Conservation (phyloP, 345 rosid genomes). For the Barbarea vulgaris region DNA sequence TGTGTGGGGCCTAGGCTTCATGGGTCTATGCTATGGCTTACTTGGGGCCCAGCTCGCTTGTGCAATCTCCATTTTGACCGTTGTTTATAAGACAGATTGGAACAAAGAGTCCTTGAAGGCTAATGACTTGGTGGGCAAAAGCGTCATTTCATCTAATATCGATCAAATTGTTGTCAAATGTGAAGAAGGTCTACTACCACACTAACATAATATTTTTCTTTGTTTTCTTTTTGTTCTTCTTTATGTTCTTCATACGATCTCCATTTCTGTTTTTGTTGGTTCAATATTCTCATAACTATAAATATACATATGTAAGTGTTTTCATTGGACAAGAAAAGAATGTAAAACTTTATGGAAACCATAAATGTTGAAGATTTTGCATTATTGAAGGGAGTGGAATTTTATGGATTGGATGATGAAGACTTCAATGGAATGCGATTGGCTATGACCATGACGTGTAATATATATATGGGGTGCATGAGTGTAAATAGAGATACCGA, state of each 20-base stretch:
- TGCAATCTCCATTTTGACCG: constrained; percentile 61
- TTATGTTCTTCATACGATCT: constrained; percentile 15
- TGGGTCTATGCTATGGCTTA: constrained; percentile 90
- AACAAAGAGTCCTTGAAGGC: constrained; percentile 72
- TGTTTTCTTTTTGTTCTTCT: no score
- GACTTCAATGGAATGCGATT: constrained; percentile 29
- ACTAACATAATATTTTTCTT: constrained; percentile 13
- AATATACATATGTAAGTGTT: constrained; percentile 12
- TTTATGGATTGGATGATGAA: constrained; percentile 19
- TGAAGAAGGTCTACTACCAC: constrained; percentile 44
- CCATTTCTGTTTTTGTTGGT: constrained; percentile 7
- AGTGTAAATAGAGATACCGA: constrained; percentile 35
- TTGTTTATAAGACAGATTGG: constrained; percentile 80
- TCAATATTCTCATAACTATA: constrained; percentile 13
- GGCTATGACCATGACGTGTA: constrained; percentile 31
- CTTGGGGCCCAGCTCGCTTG: constrained; percentile 83
- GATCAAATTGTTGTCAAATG: constrained; percentile 46
- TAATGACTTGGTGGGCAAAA: constrained; percentile 58
- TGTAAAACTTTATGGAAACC: constrained; percentile 21
- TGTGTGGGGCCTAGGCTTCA: constrained; percentile 61
- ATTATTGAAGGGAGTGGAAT: constrained; percentile 30
- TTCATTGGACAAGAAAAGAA: constrained; percentile 20
- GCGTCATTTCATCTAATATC: constrained; percentile 35
- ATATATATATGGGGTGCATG: constrained; percentile 26
- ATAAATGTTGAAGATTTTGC: constrained; percentile 20